Percentiles rank a stretch among this genome's conserved stretches.
Conservation (phyloP, 164 flowering plant species). For the Tetracentron sinense region DNA sequence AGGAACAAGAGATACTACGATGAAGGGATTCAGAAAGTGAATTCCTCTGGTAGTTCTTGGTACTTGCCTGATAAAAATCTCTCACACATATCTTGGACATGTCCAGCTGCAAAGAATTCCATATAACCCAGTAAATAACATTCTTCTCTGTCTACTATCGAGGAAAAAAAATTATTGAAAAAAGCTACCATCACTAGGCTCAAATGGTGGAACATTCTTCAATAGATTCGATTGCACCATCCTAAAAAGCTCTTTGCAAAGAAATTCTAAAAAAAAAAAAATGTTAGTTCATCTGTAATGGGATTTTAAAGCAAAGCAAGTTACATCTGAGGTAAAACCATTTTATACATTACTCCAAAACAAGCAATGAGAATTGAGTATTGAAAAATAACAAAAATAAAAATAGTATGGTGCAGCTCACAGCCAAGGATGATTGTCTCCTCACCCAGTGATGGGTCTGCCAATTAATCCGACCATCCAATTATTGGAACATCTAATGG, state of each 20-base stretch:
- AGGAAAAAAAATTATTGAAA: not conserved
- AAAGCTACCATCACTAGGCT: slow-evolving; percentile 37
- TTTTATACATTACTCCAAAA: not conserved
- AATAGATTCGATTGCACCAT: slow-evolving; percentile 36
- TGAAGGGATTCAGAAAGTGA: slow-evolving; percentile 31
- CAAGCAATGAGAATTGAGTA: too few species aligned
- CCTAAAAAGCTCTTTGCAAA: slow-evolving; percentile 35
- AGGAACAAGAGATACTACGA: not conserved
- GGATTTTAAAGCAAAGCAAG: not conserved
- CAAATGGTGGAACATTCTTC: slow-evolving; percentile 26
- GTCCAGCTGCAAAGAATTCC: slow-evolving; percentile 28
- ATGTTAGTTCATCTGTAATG: not conserved
- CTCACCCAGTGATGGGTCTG: too few species aligned
- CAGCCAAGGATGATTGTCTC: too few species aligned
- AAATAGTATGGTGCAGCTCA: too few species aligned
- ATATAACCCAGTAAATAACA: not conserved
- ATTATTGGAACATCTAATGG: too few species aligned
- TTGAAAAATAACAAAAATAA: too few species aligned
- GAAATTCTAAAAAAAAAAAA: slow-evolving; percentile 28
- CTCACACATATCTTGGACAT: slow-evolving; percentile 32
- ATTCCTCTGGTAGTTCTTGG: slow-evolving; percentile 42
- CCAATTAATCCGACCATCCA: too few species aligned
- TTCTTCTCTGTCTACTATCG: not conserved
- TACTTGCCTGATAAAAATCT: slow-evolving; percentile 37
- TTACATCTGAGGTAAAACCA: not conserved